Base-by-base conservation (phyloP, 176 grass and related monocot genomes). In the Carex scoparia region DNA sequence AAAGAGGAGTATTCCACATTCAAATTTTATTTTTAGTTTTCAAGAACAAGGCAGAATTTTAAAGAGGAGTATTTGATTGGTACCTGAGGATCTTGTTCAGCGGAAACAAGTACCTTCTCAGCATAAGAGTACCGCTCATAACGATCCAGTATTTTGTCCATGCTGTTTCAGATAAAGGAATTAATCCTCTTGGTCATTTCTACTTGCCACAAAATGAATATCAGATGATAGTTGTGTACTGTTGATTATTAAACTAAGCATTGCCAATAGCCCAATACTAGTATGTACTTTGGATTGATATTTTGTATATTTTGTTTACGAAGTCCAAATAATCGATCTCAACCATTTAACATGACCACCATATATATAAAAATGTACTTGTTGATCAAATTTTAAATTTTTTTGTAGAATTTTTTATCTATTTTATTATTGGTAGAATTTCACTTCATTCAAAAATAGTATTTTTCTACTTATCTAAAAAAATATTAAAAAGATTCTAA, bases 101-200 rank as follows among this genome's bases (percentile, higher is more conserved):
- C 77, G 42, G 91, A 96, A 70, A 84, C 19, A 70, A 89, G 89
- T 66, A 87, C 86, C 10, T 93, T 96, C 65, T 96, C 87, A 32
- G 91, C 85, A 71, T 93, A 93, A 72, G 86, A 90, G 62, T 93
- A 96, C 70, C 87, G 75, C 81, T 96, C 91, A 83, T 96, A 96
- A 4, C 86, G 91, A 81, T 96, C 94, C 83, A 96, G 83, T 89
- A 96, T 93, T 90, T 96, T 96, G 69, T 96, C 94, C 91, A 96
- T 96, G 67, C 91, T 96, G 87, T 79, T 31, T 82, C 40, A 82
- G 58, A 65, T 51, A 27, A 82, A 48, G 35, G 13, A 46, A 65
- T 60, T 27, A 82, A 65, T 37, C 11, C 32, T 60, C 35, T 13
- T 64, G 23, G 35, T 35, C 58, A 80, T 61, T 82, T 15, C 60